Base-by-base conservation (phyloP, 2,329 filamentous ascomycete genomes). In the Ceratocystiopsis minuta region DNA sequence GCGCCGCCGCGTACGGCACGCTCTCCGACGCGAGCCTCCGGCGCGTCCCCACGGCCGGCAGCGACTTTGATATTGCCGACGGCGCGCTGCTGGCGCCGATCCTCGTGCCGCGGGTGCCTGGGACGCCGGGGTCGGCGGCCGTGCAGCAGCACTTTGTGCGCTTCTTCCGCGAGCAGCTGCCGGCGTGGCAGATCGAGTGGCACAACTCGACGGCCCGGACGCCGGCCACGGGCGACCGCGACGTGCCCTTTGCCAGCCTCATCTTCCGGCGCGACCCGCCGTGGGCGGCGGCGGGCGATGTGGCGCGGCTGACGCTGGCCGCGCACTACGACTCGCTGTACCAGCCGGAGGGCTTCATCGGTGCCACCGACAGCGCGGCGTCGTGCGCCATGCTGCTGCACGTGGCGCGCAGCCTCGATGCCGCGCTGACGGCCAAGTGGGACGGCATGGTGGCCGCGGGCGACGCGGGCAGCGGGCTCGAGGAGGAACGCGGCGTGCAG, bases 311-410 rank as follows among this genome's bases (percentile, higher is more conserved):
- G 54, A 88, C 85, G 14, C 68, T 98, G 42, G 90, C 88, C 7
- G 90, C 90, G 35, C 90, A 98, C 57, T 96, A 94, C 57, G 90
- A 98, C 53, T 87, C 78, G 55, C 81, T 93, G 60, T 68, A 80
- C 44, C 66, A 66, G 20, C 88, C 87, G 0, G 63, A 77, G 46
- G 88, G 86, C 1, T 98, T 98, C 57, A 81, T 98, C 45, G 90
- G 90, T 0, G 90, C 88, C 0, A 92, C 76, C 14, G 90, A 98
- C 55, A 94, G 85, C 52, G 90, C 90, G 1, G 90, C 83, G 16
- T 87, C 90, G 11, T 96, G 88, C 58, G 90, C 90, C 0, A 86
- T 96, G 69, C 67, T 98, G 45, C 71, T 98, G 73, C 83, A 94
- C 56, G 75, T 80, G 13, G 83, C 87, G 47, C 69, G 78, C 49